Conservation (phyloP, 768 basidiomycete genomes). For the Cystofilobasidium ferigula region DNA sequence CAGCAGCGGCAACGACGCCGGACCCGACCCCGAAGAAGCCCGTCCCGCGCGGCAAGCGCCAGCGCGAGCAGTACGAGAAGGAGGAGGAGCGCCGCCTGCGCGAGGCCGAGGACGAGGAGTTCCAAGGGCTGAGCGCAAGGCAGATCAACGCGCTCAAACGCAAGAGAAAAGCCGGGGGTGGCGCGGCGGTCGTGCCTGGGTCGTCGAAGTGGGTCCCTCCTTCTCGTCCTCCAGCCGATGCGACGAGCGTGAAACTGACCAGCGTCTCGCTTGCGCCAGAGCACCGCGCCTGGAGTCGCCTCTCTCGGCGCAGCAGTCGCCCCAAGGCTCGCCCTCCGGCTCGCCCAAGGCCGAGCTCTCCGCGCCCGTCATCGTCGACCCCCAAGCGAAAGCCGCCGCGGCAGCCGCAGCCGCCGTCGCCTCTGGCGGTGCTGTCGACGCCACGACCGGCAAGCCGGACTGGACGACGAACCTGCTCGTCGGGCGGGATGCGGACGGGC, state of each 20-base stretch:
- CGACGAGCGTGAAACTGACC: constrained; percentile 42
- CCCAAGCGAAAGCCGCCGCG: constrained; percentile 39
- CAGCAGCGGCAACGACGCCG: background rate
- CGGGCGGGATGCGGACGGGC: constrained; percentile 5
- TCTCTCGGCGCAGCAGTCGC: constrained; percentile 27
- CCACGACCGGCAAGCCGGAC: constrained; percentile 30
- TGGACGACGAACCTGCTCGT: constrained; percentile 29
- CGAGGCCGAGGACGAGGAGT: constrained; percentile 25
- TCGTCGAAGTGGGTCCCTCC: constrained; percentile 29
- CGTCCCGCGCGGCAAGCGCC: background rate
- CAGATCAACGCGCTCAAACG: constrained; percentile 89
- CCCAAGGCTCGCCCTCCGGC: constrained; percentile 22
- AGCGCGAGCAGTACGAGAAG: constrained; percentile 10
- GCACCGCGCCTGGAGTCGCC: constrained; percentile 11
- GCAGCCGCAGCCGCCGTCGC: constrained; percentile 26
- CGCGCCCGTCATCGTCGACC: constrained; percentile 36
- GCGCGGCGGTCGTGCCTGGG: constrained; percentile 40
- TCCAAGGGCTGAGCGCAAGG: constrained; percentile 63
- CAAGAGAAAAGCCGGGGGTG: constrained; percentile 70
- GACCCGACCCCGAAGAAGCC: background rate
- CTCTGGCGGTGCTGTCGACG: constrained; percentile 43
- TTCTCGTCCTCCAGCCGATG: background rate
- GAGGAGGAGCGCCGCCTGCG: constrained; percentile 28
- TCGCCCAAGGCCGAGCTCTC: constrained; percentile 14
- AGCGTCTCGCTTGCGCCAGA: background rate